Evolutionary conservation across 75 land plant genomes (phyloP), one percentile per base, ranked within the genome.

Genomic region (Pinus taeda): DNA sequence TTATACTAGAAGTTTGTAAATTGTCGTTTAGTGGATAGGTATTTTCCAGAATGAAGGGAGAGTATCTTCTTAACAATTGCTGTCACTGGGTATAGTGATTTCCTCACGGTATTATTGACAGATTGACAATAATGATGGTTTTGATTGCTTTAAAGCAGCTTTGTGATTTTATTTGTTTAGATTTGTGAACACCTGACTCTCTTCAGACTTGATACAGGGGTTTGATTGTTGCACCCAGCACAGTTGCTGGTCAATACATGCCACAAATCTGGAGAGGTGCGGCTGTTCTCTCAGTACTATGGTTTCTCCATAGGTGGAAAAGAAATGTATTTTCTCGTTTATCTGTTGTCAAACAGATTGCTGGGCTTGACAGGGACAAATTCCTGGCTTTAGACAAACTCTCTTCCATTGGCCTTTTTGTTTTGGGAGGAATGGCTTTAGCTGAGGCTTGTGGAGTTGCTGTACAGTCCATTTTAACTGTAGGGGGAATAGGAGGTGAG

Each of bases 231-330:
- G 93, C 98, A 77, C 99, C 99, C 59, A 86, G 81, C 57, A 81
- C 88, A 39, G 83, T 95, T 78, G 87, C 86, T 57, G 78, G 89
- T 11, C 80, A 87, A n/a, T 88, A 90, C 63, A 56, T 96, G 76
- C 69, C 74, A 30, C 95, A 86, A 77, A 88, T 90, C 24, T 94
- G 95, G 93, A 91, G 89, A 57, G 99, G 95, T 13, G 89, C 93
- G 59, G 74, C 81, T 81, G 85, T 91, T 57, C 39, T 94, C 36
- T 83, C 96, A 36, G 22, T 90, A 53, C 79, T 96, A 1, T 96
- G 99, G 99, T 96, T 96, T 86, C 82, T 92, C 36, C 83, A 94
- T 67, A 84, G 93, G 24, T 96, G 98, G 99, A 96, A 96, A 75
- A 89, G 90, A 77, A 90, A 85, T 78, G 78, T 86, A 8, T 84